Evolutionary conservation across 345 rosid species (phyloP).

Genomic region (Triadica sebifera): DNA sequence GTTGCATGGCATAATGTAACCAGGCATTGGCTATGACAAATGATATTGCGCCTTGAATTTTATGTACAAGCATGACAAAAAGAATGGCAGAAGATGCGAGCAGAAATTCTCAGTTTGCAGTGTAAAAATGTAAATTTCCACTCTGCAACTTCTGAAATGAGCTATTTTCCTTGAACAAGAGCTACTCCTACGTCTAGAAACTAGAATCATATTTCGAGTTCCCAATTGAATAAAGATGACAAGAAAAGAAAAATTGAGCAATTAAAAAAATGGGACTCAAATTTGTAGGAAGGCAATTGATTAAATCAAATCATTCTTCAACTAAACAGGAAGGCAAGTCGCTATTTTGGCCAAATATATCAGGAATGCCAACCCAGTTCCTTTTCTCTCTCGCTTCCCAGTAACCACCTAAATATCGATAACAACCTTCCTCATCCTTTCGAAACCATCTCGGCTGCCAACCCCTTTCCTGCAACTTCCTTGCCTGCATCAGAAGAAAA

Average conservation of each 20-base stretch:
- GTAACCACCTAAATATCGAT: slow-evolving; percentile 75
- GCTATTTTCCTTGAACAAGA: not conserved
- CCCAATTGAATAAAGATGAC: not conserved
- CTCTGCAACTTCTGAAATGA: not conserved
- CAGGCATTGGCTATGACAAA: too few species aligned
- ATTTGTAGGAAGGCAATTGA: not conserved
- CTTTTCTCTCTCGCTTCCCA: slow-evolving; percentile 86
- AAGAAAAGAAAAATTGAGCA: not conserved
- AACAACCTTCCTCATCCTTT: slow-evolving; percentile 85
- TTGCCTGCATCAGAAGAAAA: slow-evolving; percentile 57
- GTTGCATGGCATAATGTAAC: too few species aligned
- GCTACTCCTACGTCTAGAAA: not conserved
- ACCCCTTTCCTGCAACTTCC: slow-evolving; percentile 94
- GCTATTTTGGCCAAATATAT: slow-evolving; percentile 69
- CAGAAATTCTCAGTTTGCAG: not conserved
- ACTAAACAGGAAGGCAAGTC: slow-evolving; percentile 31
- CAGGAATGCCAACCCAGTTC: slow-evolving; percentile 64
- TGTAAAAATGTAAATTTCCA: not conserved
- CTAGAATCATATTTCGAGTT: not conserved
- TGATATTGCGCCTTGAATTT: too few species aligned
- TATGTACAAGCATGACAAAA: too few species aligned
- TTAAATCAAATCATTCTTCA: slow-evolving; percentile 32
- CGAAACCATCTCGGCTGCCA: slow-evolving; percentile 97
- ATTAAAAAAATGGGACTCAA: not conserved
- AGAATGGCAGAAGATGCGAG: not conserved